Conservation (phyloP, 2,329 filamentous ascomycete genomes). For the Beauveria bassiana region DNA sequence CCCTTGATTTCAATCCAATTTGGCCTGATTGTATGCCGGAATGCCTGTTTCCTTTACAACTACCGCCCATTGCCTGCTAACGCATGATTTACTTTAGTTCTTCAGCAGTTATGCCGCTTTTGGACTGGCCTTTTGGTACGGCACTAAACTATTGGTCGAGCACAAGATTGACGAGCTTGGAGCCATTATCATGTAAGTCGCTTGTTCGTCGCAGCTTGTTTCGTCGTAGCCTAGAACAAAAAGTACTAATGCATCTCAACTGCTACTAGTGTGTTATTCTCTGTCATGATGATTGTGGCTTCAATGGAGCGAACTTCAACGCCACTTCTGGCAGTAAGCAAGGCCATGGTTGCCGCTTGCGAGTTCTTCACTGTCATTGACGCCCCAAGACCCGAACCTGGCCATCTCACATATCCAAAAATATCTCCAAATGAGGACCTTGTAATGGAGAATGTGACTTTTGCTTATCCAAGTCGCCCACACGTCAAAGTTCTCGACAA, state of each 20-base stretch:
- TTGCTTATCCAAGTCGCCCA: constrained; percentile 62
- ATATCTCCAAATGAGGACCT: constrained; percentile 32
- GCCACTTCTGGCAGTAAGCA: constrained; percentile 48
- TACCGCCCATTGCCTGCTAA: too few species aligned
- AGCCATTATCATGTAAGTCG: constrained; percentile 45
- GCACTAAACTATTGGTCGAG: constrained; percentile 41
- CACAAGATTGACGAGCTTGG: constrained; percentile 42
- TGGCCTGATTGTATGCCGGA: constrained; percentile 33
- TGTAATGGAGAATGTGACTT: constrained; percentile 53
- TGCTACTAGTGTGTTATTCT: constrained; percentile 39
- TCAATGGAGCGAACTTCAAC: constrained; percentile 50
- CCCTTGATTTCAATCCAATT: constrained; percentile 47
- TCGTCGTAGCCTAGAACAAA: too few species aligned
- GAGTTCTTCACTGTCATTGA: constrained; percentile 51
- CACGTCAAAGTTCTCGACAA: constrained; percentile 56
- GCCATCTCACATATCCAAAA: constrained; percentile 28
- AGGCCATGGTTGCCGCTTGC: constrained; percentile 49
- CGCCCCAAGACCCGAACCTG: constrained; percentile 31
- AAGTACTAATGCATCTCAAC: not conserved
- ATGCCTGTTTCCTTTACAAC: not conserved
- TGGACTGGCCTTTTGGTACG: constrained; percentile 56
- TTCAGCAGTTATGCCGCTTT: constrained; percentile 47
- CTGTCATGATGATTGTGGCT: constrained; percentile 50
- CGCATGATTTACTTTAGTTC: constrained; percentile 29
- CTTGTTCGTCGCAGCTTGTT: not conserved